A percentile compares a stretch with the other conserved stretches of the same genome.
Evolutionary conservation across 2,329 filamentous ascomycete genomes (phyloP).

Genomic region (Penicillium sp.): DNA sequence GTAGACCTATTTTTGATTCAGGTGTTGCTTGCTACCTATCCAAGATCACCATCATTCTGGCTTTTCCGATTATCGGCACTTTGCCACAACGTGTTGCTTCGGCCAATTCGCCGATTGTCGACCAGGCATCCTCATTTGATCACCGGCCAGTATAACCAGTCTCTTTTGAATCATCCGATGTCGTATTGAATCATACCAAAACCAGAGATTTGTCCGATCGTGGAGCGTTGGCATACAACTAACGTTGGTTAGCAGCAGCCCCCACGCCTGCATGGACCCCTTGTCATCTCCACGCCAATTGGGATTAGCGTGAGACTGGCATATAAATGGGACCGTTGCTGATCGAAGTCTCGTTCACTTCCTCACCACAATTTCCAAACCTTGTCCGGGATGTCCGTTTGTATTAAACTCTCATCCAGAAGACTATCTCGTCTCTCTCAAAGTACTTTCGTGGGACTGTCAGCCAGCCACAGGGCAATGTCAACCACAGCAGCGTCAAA

Average conservation of each 20-base stretch:
- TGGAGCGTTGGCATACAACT: background rate
- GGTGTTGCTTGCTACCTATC: background rate
- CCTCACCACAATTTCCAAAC: background rate
- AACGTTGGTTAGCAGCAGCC: background rate
- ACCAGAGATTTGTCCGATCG: too few relatives aligned
- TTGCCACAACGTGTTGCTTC: background rate
- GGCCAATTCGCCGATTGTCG: background rate
- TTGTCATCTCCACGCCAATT: background rate
- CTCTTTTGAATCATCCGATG: background rate
- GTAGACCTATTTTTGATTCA: background rate
- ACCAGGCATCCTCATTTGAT: background rate
- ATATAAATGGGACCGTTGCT: background rate
- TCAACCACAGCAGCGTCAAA: conserved; percentile 11
- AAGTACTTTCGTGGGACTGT: conserved; percentile 8
- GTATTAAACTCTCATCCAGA: conserved; percentile 5
- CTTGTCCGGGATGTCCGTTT: conserved; percentile 10
- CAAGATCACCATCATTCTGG: background rate
- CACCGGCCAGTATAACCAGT: background rate
- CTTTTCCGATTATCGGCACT: conserved; percentile 18
- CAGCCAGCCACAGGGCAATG: conserved; percentile 10
- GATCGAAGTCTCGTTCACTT: background rate
- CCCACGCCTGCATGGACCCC: background rate
- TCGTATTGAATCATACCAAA: too few relatives aligned
- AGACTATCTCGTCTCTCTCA: conserved; percentile 14
- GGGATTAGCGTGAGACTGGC: background rate